A percentile compares a stretch with the other conserved stretches of the same genome.
phyloP scores from a whole-genome alignment of 1,284 basidiomycete species.

The Mycena sp. region DNA sequence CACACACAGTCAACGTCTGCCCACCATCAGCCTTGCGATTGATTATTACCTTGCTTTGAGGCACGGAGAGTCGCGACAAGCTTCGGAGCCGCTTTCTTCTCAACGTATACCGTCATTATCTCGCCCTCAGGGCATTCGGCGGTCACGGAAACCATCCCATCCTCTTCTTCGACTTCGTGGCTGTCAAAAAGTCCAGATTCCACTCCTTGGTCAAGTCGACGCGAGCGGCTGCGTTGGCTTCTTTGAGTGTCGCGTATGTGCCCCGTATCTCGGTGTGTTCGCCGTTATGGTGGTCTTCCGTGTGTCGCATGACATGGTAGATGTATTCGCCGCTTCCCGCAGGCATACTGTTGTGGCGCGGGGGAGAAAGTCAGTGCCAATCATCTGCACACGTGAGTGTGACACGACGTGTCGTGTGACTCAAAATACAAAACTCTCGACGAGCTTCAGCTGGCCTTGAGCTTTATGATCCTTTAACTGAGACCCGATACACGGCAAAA shows the following conservation, averaged over 20 bases:
- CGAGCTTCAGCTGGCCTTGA: too few relatives aligned
- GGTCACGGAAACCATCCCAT: conserved; percentile 1
- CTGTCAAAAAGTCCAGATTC: background rate
- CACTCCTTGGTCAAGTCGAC: conserved; percentile 3
- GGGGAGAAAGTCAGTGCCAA: too few relatives aligned
- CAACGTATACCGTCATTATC: conserved; percentile 1
- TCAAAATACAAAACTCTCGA: too few relatives aligned
- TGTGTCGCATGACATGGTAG: conserved; percentile 10
- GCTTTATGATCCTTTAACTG: too few relatives aligned
- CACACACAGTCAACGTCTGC: too few relatives aligned
- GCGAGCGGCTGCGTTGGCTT: conserved; percentile 7
- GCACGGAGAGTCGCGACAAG: background rate
- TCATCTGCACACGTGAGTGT: background rate
- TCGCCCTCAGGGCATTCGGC: conserved; percentile 2
- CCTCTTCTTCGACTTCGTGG: background rate
- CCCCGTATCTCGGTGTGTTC: conserved; percentile 3
- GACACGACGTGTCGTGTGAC: background rate
- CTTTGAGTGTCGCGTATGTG: background rate
- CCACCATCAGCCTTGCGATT: too few relatives aligned
- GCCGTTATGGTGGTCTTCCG: background rate
- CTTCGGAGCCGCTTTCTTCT: background rate
- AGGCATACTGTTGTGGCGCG: background rate
- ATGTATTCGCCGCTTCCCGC: background rate
- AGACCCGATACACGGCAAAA: too few relatives aligned
- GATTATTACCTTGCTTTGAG: too few relatives aligned